Base-by-base conservation (phyloP, 768 basidiomycete species). In the Leucogyrophana mollusca region DNA sequence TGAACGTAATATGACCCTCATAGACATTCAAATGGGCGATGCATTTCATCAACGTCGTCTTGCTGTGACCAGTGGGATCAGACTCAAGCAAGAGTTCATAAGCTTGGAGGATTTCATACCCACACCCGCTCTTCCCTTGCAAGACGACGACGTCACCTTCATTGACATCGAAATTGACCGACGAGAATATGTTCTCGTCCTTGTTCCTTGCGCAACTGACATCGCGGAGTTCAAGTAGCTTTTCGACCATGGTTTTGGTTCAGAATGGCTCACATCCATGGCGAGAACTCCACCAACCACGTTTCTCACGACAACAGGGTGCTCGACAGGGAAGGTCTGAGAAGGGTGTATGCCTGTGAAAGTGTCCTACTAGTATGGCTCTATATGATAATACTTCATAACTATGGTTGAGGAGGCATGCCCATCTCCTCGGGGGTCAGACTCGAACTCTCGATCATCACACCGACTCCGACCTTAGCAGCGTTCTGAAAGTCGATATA, bases 391-490 rank as follows among this genome's bases (percentile, higher is more conserved):
- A 47, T 51, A 53, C 37, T 50, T 54, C 37, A 47, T 58, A 58
- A 68, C 61, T 74, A 74, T 53, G 70, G 69, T 53, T 75, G 77
- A 59, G 78, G 77, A 45, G 73, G 68, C 70, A 81, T 73, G 49
- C 80, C 65, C 88, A 90, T 88, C 73, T 91, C 89, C 72, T 91
- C 89, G 7, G 86, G 87, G 16, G 85, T 85, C 69, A 91, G 66
- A 52, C 72, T 78, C 30, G 83, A 80, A 62, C 85, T 87, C 78
- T 98, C 94, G 51, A 98, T 91, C 91, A 94, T 95, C 67, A 98
- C 91, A 73, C 94, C 94, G 8, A 97, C 86, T 51, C 95, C 95
- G 49, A 96, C 85, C 70, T 94, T 95, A 22, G 92, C 89, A 34
- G 91, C 75, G 67, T 93, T 94, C 93, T 97, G 54, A 11, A 47